Percentiles rank a stretch among this genome's conserved stretches.
phyloP scores from a whole-genome alignment of 2,329 filamentous ascomycete species.

The Gremmenia infestans region DNA sequence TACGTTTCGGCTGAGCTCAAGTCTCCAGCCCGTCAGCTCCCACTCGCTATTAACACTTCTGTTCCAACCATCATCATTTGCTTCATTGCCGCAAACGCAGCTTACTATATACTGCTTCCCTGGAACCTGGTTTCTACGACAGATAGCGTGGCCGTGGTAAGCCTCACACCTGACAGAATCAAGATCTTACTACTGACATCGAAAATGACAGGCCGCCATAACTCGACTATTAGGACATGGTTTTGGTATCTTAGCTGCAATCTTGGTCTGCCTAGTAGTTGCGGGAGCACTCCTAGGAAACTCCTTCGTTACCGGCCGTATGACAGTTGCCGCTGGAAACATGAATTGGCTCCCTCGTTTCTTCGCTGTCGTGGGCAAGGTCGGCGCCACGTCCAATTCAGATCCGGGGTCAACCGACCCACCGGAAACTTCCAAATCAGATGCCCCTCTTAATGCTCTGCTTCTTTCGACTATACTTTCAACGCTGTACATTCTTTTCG shows the following conservation, averaged over 20 bases:
- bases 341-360: constrained; percentile 45
- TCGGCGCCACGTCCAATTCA: constrained; percentile 29
- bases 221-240: constrained; percentile 48
- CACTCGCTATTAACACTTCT: constrained; percentile 56
- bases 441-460: constrained; percentile 51
- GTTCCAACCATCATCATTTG: constrained; percentile 55
- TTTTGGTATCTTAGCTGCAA: constrained; percentile 49
- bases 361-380: constrained; percentile 41
- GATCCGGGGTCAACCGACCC: neutral
- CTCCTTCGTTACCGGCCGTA: constrained; percentile 56
- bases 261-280: constrained; percentile 55
- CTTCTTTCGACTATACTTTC: constrained; percentile 45
- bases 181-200: neutral
- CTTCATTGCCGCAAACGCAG: constrained; percentile 55
- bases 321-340: constrained; percentile 54
- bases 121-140: constrained; percentile 54
- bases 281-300: constrained; percentile 58
- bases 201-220: constrained; percentile 44
- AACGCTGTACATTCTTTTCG: constrained; percentile 53
- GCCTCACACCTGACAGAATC: constrained; percentile 20
- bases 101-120: constrained; percentile 58
- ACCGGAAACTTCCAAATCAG: constrained; percentile 31
- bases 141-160: constrained; percentile 58
- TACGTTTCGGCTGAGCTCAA: constrained; percentile 51
- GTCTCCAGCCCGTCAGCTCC: constrained; percentile 48